These are phyloP conservation scores for Centaurea solstitialis DNA, from an alignment of 129 eudicot genomes.

Conservation along the genomic window DNA sequence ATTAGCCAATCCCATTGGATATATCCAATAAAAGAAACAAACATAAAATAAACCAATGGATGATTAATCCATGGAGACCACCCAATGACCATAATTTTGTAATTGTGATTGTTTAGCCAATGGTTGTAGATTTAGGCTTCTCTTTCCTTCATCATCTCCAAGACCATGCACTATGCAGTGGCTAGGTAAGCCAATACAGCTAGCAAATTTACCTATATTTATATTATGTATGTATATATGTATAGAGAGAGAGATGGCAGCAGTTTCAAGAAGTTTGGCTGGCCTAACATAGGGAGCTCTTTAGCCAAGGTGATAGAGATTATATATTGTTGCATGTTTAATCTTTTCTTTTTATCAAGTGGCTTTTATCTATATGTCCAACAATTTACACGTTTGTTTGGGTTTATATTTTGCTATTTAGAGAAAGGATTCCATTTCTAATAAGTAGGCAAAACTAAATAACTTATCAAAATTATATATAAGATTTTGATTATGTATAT, in stretches of 20 bases:
- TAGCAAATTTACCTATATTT: conserved; percentile 27
- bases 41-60: background rate
- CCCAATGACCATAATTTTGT: conserved; percentile 9
- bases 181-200: conserved; percentile 39
- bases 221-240: background rate
- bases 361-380: background rate
- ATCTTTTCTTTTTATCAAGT: background rate
- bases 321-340: background rate
- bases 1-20: conserved; percentile 2
- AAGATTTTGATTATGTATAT: background rate
- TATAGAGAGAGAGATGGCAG: conserved; percentile 28
- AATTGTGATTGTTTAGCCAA: conserved; percentile 13
- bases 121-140: conserved; percentile 4
- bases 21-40: background rate
- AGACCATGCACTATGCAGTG: conserved; percentile 37
- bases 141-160: conserved; percentile 31
- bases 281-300: conserved; percentile 46
- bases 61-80: conserved; percentile 9
- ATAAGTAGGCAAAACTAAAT: background rate
- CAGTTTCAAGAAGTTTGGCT: conserved; percentile 54
- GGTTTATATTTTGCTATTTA: background rate
- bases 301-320: conserved; percentile 68
- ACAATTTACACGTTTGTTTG: background rate
- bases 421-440: background rate
- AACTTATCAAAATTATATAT: background rate